Conservation (phyloP, 1,139 yeast species). For the Pneumocystis canis region DNA sequence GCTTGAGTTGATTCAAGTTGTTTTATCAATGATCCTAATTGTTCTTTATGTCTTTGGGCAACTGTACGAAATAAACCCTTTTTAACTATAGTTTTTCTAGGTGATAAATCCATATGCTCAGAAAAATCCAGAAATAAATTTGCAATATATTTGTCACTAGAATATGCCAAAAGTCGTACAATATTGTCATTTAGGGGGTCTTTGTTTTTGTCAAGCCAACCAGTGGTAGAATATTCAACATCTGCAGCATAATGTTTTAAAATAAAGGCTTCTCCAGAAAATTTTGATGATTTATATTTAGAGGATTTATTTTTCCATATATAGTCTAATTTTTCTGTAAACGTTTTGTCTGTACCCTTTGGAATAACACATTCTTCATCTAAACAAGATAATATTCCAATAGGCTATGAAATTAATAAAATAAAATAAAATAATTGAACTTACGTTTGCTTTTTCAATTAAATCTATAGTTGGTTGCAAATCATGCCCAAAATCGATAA, state of each 20-base stretch:
- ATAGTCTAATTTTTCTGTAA: conserved; percentile 60
- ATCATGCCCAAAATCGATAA: conserved; percentile 92
- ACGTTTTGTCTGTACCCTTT: conserved; percentile 67
- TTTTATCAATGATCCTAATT: conserved; percentile 53
- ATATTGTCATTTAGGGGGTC: conserved; percentile 82
- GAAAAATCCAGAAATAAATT: conserved; percentile 30
- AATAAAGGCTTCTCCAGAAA: conserved; percentile 42
- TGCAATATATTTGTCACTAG: conserved; percentile 41
- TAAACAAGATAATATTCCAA: conserved; percentile 76
- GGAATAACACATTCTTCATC: conserved; percentile 97
- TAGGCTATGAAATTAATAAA: conserved; percentile 30
- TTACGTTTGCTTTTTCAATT: conserved; percentile 45
- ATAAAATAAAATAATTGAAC: not conserved
- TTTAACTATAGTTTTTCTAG: conserved; percentile 19
- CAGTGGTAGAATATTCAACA: conserved; percentile 81
- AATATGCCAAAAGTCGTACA: conserved; percentile 40
- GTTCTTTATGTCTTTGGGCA: conserved; percentile 63
- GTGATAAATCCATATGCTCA: conserved; percentile 14
- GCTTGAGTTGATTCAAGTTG: conserved; percentile 77
- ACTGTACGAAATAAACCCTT: conserved; percentile 58
- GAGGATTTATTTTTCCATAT: conserved; percentile 45
- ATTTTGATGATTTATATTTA: conserved; percentile 53
- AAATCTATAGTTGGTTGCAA: conserved; percentile 87
- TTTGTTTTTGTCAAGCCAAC: conserved; percentile 89
- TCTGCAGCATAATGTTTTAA: conserved; percentile 89